Evolutionary conservation across 2,329 filamentous ascomycete species (phyloP), one percentile per base, ranked within the genome.

Genomic region (Aspergillus intermedius): DNA sequence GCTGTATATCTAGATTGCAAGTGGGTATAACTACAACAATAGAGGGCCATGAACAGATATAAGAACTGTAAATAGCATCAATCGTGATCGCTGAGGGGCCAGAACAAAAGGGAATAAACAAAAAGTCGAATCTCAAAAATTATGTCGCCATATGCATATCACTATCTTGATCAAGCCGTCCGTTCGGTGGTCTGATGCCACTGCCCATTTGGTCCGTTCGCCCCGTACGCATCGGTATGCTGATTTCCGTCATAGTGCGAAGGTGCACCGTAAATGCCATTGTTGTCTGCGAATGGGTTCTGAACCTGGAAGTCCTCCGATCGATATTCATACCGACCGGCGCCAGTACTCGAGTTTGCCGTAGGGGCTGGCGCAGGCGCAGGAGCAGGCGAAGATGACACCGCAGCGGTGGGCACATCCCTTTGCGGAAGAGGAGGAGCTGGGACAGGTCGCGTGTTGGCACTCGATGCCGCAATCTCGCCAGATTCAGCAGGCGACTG

Each of bases 211-310:
- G 37, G 13, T n/a, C 15, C 13, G 34, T n/a, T 35, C 15, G 15
- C 34, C 34, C 34, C 34, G 5, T 30, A 30, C 25, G 25, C 2
- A 30, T 30, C 4, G 25, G 15, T 35, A n/a, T 40, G 37, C 17
- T 40, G 37, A 40, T 5, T 8, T 40, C 17, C 17, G 7, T 19
- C 34, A 37, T 37, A 30, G 25, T 30, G 34, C n/a, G 34, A n/a
- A 7, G 34, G 34, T 13, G 34, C n/a, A 13, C 5, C 34, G 6
- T 35, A 30, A 30, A 30, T 30, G 4, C 25, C 25, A 43, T 55
- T 59, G 35, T 59, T 59, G 54, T 72, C 69, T 4, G 68, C 69
- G 43, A 72, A 72, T 6, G 69, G 69, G 48, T 72, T 70, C 49
- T 68, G 67, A 17, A 71, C 67, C 46, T 68, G 64, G 49, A 66